Percentiles rank a stretch among this genome's conserved stretches.
Conservation (phyloP, 257 asterid species). For the Solanum pinnatisectum region DNA sequence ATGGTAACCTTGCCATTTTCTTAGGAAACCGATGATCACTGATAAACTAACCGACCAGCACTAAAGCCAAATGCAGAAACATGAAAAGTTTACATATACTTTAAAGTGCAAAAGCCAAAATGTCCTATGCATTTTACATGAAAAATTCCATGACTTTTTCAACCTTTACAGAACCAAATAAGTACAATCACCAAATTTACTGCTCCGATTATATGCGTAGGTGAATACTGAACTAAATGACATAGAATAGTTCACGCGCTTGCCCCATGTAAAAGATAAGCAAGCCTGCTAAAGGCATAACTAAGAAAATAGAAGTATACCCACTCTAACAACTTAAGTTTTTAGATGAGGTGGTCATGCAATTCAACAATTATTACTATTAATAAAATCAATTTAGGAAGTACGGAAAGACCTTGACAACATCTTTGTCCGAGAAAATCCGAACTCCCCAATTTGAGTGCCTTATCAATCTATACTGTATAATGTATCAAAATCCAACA, state of each 20-base stretch:
- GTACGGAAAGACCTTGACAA: neutral
- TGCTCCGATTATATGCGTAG: neutral
- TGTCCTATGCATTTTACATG: neutral
- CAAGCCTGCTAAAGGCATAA: neutral
- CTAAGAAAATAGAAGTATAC: neutral
- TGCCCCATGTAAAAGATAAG: neutral
- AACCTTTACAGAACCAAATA: neutral
- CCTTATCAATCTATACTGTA: neutral
- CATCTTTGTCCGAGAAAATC: neutral
- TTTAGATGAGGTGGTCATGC: neutral
- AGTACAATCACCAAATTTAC: neutral
- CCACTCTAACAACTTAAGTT: neutral
- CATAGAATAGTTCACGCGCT: neutral
- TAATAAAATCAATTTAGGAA: neutral
- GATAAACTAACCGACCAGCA: neutral
- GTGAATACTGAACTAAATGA: neutral
- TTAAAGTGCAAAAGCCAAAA: neutral
- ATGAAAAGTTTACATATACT: neutral
- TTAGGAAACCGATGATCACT: neutral
- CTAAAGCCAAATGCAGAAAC: neutral
- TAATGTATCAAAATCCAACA: neutral
- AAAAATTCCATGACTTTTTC: neutral
- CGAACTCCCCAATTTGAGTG: neutral
- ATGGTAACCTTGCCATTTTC: neutral
- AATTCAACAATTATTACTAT: neutral